Conservation (phyloP, 2,329 filamentous ascomycete species). For the Capronia coronata region DNA sequence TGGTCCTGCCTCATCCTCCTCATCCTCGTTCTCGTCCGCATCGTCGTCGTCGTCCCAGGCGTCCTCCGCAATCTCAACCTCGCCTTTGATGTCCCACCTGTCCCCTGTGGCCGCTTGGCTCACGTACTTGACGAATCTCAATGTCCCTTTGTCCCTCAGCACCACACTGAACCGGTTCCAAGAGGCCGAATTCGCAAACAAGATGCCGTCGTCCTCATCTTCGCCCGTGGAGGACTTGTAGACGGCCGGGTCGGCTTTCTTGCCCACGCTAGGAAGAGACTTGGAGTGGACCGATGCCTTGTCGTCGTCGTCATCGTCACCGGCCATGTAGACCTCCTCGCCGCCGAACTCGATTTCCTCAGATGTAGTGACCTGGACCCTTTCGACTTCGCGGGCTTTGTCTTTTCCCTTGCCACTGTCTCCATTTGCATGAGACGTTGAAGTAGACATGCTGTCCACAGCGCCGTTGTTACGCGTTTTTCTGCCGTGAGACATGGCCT, state of each 20-base stretch:
- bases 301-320: conserved; percentile 57
- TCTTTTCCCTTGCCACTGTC: conserved; percentile 34
- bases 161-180: conserved; percentile 95
- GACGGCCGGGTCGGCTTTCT: conserved; percentile 65
- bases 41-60: conserved; percentile 19
- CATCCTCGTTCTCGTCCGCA: background rate
- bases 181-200: conserved; percentile 61
- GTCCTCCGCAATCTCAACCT: conserved; percentile 47
- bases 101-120: conserved; percentile 76
- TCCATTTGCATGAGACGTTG: conserved; percentile 4
- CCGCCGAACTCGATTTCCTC: conserved; percentile 36
- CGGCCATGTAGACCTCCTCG: conserved; percentile 80
- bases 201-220: conserved; percentile 64
- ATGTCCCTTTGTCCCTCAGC: conserved; percentile 72
- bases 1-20: too few species aligned
- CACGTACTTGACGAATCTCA: conserved; percentile 96
- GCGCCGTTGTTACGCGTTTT: too few species aligned
- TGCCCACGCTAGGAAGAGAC: conserved; percentile 30
- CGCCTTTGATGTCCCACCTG: conserved; percentile 81
- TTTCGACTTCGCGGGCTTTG: conserved; percentile 31
- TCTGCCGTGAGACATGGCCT: too few species aligned
- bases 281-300: conserved; percentile 26
- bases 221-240: conserved; percentile 62
- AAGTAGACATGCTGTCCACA: too few species aligned
- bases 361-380: conserved; percentile 32